Conservation (phyloP, 306 rosid genomes). For the Comarum palustre region DNA sequence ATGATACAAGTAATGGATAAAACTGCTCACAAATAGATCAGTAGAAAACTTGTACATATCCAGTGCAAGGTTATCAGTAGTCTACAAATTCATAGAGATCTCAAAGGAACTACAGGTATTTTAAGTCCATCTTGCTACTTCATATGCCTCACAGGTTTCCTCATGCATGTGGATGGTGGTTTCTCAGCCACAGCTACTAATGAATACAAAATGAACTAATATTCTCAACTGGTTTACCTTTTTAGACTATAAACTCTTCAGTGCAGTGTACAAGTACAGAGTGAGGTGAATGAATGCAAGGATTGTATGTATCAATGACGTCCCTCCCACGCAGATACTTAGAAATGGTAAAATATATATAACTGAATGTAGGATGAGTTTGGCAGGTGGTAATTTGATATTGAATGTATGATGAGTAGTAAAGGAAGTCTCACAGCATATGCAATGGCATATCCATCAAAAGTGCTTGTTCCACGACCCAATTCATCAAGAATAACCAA, state of each 20-base stretch:
- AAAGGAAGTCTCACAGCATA: constrained; percentile 60
- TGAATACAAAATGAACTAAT: not conserved
- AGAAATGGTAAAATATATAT: not conserved
- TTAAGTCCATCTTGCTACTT: not conserved
- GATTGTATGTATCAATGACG: not conserved
- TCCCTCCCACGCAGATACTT: not conserved
- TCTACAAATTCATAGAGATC: not conserved
- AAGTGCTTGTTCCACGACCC: constrained; percentile 98
- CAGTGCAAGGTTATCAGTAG: not conserved
- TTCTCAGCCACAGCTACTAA: not conserved
- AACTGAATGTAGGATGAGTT: not conserved
- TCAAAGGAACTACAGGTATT: not conserved
- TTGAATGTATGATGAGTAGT: not conserved
- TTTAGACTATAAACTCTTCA: not conserved
- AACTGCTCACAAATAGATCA: not conserved
- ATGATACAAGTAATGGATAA: not conserved
- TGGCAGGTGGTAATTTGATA: not conserved
- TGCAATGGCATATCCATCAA: constrained; percentile 97
- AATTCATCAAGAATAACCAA: constrained; percentile 89
- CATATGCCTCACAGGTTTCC: not conserved
- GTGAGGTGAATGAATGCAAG: not conserved
- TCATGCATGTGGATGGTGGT: not conserved
- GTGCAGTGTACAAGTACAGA: not conserved
- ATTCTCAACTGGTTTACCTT: not conserved
- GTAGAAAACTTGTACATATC: not conserved